Evolutionary conservation across 176 grass and related monocot genomes (phyloP).

Genomic region (Triticum timopheevii): DNA sequence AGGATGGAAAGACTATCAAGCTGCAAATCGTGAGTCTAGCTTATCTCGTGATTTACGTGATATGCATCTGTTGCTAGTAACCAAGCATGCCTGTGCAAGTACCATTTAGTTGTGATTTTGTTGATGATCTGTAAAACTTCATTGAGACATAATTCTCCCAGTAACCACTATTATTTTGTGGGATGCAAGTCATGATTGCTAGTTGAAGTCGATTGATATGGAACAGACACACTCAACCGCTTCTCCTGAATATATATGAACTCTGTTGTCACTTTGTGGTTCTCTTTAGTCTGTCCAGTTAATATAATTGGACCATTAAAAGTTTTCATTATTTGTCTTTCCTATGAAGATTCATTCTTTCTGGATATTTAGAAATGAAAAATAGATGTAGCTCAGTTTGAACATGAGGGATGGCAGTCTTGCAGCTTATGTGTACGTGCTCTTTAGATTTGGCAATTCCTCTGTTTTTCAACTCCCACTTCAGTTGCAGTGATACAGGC

Average conservation of each 20-base stretch:
- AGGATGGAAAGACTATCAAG: conserved; percentile 81
- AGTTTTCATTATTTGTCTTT: background rate
- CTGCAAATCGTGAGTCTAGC: conserved; percentile 72
- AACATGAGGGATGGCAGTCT: background rate
- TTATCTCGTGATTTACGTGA: background rate
- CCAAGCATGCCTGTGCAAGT: background rate
- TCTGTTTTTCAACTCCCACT: background rate
- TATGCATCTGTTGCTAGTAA: background rate
- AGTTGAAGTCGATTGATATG: background rate
- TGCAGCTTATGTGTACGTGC: background rate
- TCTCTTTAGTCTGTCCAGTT: background rate
- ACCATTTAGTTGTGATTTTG: background rate
- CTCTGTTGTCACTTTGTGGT: background rate
- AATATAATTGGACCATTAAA: background rate
- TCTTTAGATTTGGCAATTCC: background rate
- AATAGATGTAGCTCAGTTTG: background rate
- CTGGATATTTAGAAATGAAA: background rate
- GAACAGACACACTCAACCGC: background rate
- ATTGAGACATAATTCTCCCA: background rate
- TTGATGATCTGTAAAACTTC: background rate
- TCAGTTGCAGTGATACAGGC: background rate
- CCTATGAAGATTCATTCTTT: background rate
- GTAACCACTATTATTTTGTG: background rate
- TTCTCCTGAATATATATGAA: background rate
- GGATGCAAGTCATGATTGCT: background rate